A percentile compares a stretch with the other conserved stretches of the same genome.
Conservation (phyloP, 1,284 basidiomycete genomes). For the Xanthoconium separans region DNA sequence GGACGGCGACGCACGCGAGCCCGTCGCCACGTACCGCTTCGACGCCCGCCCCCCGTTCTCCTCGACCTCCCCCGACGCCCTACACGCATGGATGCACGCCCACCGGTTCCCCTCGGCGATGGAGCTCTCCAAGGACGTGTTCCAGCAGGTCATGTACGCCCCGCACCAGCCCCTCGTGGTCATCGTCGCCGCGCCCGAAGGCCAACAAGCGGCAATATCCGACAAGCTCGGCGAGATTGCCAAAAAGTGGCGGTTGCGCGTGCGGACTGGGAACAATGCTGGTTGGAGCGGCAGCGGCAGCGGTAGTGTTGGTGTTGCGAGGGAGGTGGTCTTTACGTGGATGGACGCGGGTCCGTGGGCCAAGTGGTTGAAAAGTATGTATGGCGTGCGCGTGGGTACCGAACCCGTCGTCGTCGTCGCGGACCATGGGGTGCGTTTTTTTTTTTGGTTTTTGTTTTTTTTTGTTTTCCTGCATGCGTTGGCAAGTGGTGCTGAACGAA, state of each 20-base stretch:
- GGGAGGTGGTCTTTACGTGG: constrained; percentile 78
- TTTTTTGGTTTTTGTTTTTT: too few species aligned
- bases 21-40: constrained; percentile 36
- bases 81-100: constrained; percentile 54
- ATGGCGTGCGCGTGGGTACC: constrained; percentile 51
- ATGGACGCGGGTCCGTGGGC: constrained; percentile 82
- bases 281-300: background rate
- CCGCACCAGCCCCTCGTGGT: constrained; percentile 74
- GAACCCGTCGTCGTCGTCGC: constrained; percentile 68
- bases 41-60: background rate
- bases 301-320: constrained; percentile 23
- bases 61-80: constrained; percentile 16
- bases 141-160: constrained; percentile 81
- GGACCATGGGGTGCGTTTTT: constrained; percentile 59
- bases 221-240: constrained; percentile 54
- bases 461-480: too few species aligned
- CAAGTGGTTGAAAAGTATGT: constrained; percentile 87
- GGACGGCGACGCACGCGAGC: constrained; percentile 51
- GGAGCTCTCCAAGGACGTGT: constrained; percentile 73
- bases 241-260: constrained; percentile 59
- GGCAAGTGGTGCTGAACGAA: too few species aligned
- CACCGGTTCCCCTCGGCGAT: constrained; percentile 70
- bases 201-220: constrained; percentile 42
- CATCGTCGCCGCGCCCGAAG: constrained; percentile 52
- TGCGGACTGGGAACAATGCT: constrained; percentile 17